Evolutionary conservation across 2,329 filamentous ascomycete genomes (phyloP).

Genomic region (Onygenales sp.): DNA sequence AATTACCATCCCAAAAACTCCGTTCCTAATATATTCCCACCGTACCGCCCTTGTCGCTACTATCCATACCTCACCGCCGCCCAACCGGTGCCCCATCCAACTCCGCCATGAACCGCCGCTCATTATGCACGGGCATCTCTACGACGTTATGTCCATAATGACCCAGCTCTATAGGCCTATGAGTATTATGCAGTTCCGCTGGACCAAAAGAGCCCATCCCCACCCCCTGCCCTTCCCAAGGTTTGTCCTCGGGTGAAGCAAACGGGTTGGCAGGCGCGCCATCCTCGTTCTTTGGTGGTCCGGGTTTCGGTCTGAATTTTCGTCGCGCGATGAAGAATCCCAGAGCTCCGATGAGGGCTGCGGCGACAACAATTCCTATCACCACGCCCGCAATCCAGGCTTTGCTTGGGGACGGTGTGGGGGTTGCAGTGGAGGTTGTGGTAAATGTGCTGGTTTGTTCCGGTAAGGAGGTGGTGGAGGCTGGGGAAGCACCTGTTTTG

Average conservation of each 20-base stretch:
- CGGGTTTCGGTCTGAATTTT: not conserved
- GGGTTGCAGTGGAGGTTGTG: not conserved
- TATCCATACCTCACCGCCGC: not conserved
- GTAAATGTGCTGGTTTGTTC: not conserved
- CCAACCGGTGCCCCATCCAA: not conserved
- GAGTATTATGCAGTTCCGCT: not conserved
- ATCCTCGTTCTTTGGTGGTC: not conserved
- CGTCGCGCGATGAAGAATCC: slow-evolving; percentile 1
- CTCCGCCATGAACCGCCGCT: not conserved
- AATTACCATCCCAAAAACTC: too few relatives aligned
- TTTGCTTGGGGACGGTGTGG: not conserved
- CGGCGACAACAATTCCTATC: not conserved
- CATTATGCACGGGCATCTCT: not conserved
- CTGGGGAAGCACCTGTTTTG: not conserved
- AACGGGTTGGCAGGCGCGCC: not conserved
- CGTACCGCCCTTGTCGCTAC: too few relatives aligned
- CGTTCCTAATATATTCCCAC: too few relatives aligned
- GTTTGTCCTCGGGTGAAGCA: not conserved
- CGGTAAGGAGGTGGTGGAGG: not conserved
- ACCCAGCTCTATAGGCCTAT: not conserved
- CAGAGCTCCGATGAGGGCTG: not conserved
- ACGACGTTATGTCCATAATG: not conserved
- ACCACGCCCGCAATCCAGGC: not conserved
- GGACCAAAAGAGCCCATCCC: not conserved
- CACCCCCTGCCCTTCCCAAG: not conserved